Base-by-base conservation (phyloP, 345 rosid genomes). In the Eutrema japonicum region DNA sequence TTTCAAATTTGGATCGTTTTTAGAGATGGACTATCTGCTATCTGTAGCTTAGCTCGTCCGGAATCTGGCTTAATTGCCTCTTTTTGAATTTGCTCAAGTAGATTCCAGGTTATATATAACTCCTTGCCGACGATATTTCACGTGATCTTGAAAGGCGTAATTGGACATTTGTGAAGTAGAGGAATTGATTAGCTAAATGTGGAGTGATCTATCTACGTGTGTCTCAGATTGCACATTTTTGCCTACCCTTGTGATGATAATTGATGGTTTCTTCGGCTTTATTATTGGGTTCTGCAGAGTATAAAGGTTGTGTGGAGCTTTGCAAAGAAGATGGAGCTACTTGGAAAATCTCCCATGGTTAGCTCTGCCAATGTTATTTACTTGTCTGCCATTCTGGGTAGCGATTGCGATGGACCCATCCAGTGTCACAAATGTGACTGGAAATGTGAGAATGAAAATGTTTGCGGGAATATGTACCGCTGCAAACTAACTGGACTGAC, bases 401-500 rank as follows among this genome's bases (percentile, higher is more conserved):
- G 85, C 36, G 91, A 87, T 51, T 82, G 82, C 46, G 89, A 88
- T 61, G 93, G 87, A 71, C 86, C 90, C 50, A 50, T 65, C 78
- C 84, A 81, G 70, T 86, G 77, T 74, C 97, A 95, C 93, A 88
- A 89, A 71, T 95, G 99, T 70, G 88, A 88, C 55, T 84, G 96
- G 92, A 92, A 95, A 82, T 95, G 99, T 77, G 80, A 85, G 77
- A 95, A 90, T 70, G 99, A 95, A 13, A 91, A 76, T 74, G 86
- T 92, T 8, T 85, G 89, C 64, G 99, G 96, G 71, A 95, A 95
- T 82, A 88, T 95, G 92, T 90, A 84, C 76, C 89, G 83, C 77
- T 90, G 99, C 89, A 92, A 88, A 83, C 83, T 92, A 82, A 95
- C 97, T 27, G 96, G 92, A 13, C 79, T 90, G 45, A 89, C 96